Evolutionary conservation across 495 filamentous ascomycete genomes (phyloP), one percentile per base, ranked within the genome.

Genomic region (Neurospora sp.): DNA sequence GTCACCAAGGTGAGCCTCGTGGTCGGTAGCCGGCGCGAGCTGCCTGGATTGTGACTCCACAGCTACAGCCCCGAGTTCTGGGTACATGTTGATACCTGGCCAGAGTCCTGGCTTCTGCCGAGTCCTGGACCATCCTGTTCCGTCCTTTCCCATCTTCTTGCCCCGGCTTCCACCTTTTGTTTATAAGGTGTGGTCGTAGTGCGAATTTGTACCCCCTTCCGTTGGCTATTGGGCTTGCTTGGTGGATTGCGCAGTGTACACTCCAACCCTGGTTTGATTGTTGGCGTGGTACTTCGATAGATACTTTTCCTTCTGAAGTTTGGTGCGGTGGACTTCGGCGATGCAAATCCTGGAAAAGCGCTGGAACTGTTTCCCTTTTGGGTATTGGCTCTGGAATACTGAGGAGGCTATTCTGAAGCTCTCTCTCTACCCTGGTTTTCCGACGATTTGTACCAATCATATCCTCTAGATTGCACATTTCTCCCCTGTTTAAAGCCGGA

Each of bases 31-130:
- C 68, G 69, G 73, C 44, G 75, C 74, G 72, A 35, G 72, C 72
- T 76, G 74, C 74, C 74, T 76, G 69, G 72, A 70, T 59, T 3
- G 68, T 73, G 75, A 76, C 74, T 77, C 72, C 45, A 69, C 71
- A 22, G 44, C 69, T 44, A 68, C 44, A 42, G 31, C 39, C 27
- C 22, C 48, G 7, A 72, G 70, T 65, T 70, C 69, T 69, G 42
- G 31, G 53, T 74, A 73, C 72, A 61, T 16, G 53, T 31, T 48
- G 74, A 72, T 73, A 75, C 74, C 72, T 74, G 68, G 69, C 35
- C 70, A 42, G 31, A 35, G 45, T 20, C 38, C 42, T 42, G 27
- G 74, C 68, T 38, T 71, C 20, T 59, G 45, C 59, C 18, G 45
- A 31, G 35, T 73, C 72, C 69, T 48, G 27, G 69, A 53, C 53